Percentiles rank a stretch among this genome's conserved stretches.
Evolutionary conservation across 73 alveolate genomes (phyloP).

Genomic region (Blepharisma japonicum): DNA sequence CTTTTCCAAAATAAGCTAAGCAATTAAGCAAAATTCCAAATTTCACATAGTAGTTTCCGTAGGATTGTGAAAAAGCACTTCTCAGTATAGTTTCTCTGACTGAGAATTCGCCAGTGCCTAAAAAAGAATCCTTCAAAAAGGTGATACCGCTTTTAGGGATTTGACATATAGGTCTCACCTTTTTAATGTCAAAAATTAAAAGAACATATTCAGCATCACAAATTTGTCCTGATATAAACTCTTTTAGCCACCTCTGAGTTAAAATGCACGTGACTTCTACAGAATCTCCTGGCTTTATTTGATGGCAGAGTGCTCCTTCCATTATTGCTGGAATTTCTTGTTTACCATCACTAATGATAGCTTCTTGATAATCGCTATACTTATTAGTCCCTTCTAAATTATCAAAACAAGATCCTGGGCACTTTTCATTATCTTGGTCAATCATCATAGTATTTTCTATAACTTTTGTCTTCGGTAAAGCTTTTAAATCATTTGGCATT

Average conservation of each 20-base stretch:
- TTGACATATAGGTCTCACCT: background rate
- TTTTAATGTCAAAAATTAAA: background rate
- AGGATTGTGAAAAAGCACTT: background rate
- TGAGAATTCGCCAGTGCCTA: background rate
- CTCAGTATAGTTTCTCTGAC: background rate
- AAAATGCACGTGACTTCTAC: constrained; percentile 6
- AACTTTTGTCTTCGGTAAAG: background rate
- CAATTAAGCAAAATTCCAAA: background rate
- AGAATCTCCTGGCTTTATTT: background rate
- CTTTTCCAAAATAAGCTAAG: background rate
- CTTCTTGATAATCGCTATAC: constrained; percentile 12
- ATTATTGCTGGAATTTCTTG: background rate
- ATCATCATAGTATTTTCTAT: background rate
- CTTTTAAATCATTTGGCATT: background rate
- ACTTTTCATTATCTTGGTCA: background rate
- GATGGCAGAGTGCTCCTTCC: constrained; percentile 5
- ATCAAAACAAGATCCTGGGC: background rate
- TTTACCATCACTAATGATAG: background rate
- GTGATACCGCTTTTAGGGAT: background rate
- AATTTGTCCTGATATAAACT: too few relatives aligned
- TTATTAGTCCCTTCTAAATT: background rate
- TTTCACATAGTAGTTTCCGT: constrained; percentile 9
- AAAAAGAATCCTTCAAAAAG: background rate
- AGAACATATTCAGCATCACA: background rate
- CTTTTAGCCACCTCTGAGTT: background rate